phyloP scores from a whole-genome alignment of 176 grass and related monocot species.

The Dendrocalamus sinicus region DNA sequence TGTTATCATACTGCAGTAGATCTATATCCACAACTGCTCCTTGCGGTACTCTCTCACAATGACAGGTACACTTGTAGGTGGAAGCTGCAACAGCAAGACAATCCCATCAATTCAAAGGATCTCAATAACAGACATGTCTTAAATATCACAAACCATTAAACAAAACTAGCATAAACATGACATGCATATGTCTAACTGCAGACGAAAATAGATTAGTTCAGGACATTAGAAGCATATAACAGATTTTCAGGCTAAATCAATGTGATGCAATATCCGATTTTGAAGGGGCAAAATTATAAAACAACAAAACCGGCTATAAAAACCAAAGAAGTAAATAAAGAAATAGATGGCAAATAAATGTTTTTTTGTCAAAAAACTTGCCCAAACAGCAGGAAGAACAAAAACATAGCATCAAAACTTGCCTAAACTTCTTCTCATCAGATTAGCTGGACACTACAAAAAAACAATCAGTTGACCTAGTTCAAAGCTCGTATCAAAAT shows the following conservation, averaged over 20 bases:
- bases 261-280: neutral
- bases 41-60: conserved; percentile 82
- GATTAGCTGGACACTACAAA: neutral
- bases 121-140: conserved; percentile 2
- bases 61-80: conserved; percentile 88
- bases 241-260: conserved; percentile 15
- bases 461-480: conserved; percentile 9
- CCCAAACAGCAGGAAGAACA: neutral
- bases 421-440: neutral
- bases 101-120: conserved; percentile 37
- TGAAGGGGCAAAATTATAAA: neutral
- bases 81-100: conserved; percentile 61
- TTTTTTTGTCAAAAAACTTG: neutral
- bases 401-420: neutral
- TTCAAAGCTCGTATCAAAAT: neutral
- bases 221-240: neutral
- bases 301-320: neutral
- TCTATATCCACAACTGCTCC: conserved; percentile 72
- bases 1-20: conserved; percentile 25
- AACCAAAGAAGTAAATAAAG: neutral
- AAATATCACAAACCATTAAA: conserved; percentile 26
- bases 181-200: conserved; percentile 28
- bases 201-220: conserved; percentile 27
- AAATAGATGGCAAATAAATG: neutral
- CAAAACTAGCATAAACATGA: conserved; percentile 4